Evolutionary conservation across 1,284 basidiomycete species (phyloP), one percentile per base, ranked within the genome.

Genomic region (Ustilago tritici): DNA sequence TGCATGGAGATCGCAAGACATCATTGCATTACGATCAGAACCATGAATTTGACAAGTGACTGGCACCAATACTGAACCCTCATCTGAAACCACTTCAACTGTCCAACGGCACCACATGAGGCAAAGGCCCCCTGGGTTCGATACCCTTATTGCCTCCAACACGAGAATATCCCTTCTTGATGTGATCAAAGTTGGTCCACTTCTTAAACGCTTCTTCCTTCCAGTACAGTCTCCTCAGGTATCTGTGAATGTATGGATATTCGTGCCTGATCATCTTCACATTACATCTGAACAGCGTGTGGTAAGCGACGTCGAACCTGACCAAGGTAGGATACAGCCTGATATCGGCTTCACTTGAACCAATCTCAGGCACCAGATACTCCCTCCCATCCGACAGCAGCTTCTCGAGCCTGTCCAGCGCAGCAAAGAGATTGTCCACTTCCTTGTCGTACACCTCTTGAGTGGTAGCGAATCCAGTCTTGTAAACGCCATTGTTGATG

Each of bases 151-250:
- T 63, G 6, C 49, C 62, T 1, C 69, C 69, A 0, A 65, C 65
- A 23, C 56, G 41, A 19, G 70, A 49, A 47, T 79, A 76, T 3
- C 71, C 74, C 40, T 49, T 61, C 76, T 86, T 86, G 81, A 87
- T 87, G 70, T 84, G 80, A 82, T 87, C 90, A 86, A 96, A 96
- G 86, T 95, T 89, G 62, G 93, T 95, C 31, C 91, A 92, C 35
- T 91, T 90, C 86, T 92, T 92, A 91, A 98, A 98, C 3, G 93
- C 93, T 1, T 91, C 88, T 78, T 92, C 89, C 76, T 92, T 92
- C 95, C 94, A 97, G 88, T 97, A 98, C 40, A 97, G 88, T 81
- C 92, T 91, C 86, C 91, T 92, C 87, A 93, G 85, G 93, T 94
- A 87, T 2, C 47, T 23, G 35, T 81, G 69, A n/a, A 81, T 70